Conservation (phyloP, 1,139 yeast genomes). For the Debaryomycetaceae sp. region DNA sequence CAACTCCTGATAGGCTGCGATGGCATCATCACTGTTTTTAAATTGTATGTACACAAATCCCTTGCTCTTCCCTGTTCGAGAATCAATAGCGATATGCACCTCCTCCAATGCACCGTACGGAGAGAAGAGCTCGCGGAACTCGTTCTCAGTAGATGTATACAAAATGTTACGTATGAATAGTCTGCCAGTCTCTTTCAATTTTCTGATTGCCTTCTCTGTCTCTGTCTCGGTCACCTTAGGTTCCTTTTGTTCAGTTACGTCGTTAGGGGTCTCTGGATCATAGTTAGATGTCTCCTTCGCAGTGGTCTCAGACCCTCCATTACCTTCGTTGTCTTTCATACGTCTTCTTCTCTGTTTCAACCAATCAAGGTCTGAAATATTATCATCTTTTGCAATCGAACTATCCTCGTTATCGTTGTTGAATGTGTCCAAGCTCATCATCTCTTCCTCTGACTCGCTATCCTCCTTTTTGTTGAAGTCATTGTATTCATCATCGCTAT, state of each 20-base stretch:
- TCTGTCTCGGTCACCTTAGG: slow-evolving; percentile 7
- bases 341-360: slow-evolving; percentile 71
- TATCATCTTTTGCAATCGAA: slow-evolving; percentile 46
- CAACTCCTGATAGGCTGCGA: slow-evolving; percentile 63
- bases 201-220: slow-evolving; percentile 29
- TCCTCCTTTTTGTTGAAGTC: slow-evolving; percentile 38
- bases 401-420: slow-evolving; percentile 15
- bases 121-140: slow-evolving; percentile 58
- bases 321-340: slow-evolving; percentile 52
- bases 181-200: slow-evolving; percentile 72
- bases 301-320: slow-evolving; percentile 14
- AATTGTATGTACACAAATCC: slow-evolving; percentile 91
- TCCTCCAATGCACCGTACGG: slow-evolving; percentile 62
- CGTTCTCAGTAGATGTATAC: slow-evolving; percentile 78
- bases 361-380: slow-evolving; percentile 85
- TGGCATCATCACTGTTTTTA: slow-evolving; percentile 64
- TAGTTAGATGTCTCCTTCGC: slow-evolving; percentile 6
- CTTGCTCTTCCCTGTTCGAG: slow-evolving; percentile 84
- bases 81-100: slow-evolving; percentile 89
- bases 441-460: slow-evolving; percentile 13
- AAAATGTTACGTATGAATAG: slow-evolving; percentile 83
- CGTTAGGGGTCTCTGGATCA: slow-evolving; percentile 1
- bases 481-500: slow-evolving; percentile 68
- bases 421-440: slow-evolving; percentile 15
- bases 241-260: slow-evolving; percentile 4